Conservation (phyloP, 2,329 filamentous ascomycete species). For the Paraphaeosphaeria sporulosa region DNA sequence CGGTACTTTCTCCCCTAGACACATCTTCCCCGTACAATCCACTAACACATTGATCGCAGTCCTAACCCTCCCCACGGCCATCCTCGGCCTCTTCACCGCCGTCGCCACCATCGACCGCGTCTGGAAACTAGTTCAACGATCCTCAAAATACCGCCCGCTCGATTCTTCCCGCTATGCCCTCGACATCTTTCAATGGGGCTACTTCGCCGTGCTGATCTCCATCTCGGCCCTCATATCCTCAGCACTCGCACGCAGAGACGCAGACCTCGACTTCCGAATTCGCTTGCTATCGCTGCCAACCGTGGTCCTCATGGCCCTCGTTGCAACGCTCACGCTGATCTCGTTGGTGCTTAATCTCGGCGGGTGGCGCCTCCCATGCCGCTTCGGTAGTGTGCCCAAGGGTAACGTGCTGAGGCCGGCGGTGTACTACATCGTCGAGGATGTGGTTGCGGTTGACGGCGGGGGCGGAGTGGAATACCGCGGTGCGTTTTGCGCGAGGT, state of each 20-base stretch:
- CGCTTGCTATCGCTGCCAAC: background rate
- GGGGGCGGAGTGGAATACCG: background rate
- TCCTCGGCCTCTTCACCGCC: slow-evolving; percentile 1
- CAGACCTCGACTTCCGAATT: background rate
- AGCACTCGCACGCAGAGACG: background rate
- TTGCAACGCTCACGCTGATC: background rate
- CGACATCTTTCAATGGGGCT: slow-evolving; percentile 1
- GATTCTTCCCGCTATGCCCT: background rate
- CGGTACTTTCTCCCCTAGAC: background rate
- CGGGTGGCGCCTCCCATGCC: background rate
- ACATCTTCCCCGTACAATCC: background rate
- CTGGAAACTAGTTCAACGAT: background rate
- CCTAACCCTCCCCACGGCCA: background rate
- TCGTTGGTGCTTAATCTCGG: background rate
- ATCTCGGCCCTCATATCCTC: background rate
- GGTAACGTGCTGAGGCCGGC: background rate
- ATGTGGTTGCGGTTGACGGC: background rate
- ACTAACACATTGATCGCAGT: background rate
- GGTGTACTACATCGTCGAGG: slow-evolving; percentile 4
- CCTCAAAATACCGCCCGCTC: background rate
- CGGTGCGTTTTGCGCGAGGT: background rate
- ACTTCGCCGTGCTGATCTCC: background rate
- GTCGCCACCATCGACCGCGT: background rate
- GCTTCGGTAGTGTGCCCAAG: background rate
- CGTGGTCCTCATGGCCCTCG: background rate